phyloP scores from a whole-genome alignment of 345 rosid species.

The Linum tenue region DNA sequence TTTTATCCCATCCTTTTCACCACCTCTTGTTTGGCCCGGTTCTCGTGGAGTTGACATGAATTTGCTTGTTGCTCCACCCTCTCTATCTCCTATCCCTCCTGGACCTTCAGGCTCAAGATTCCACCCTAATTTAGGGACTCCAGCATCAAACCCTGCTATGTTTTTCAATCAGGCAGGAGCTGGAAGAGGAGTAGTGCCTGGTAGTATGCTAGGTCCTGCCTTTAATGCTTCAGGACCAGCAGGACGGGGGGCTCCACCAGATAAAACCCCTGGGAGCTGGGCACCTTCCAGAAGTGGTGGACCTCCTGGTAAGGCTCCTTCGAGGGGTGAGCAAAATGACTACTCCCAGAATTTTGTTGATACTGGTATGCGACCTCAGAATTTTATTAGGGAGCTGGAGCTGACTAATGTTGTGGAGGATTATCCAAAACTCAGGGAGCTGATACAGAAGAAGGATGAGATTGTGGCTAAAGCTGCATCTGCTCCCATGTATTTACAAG shows the following conservation, averaged over 20 bases:
- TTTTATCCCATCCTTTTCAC: slow-evolving; percentile 62
- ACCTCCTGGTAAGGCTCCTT: slow-evolving; percentile 86
- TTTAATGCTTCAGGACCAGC: slow-evolving; percentile 56
- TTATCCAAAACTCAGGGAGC: slow-evolving; percentile 96
- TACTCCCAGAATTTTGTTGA: slow-evolving; percentile 99
- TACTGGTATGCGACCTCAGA: slow-evolving; percentile 97
- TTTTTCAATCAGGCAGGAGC: slow-evolving; percentile 72
- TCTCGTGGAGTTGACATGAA: slow-evolving; percentile 86
- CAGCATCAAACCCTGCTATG: slow-evolving; percentile 54
- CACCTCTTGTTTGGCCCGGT: slow-evolving; percentile 85
- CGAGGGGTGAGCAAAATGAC: slow-evolving; percentile 98
- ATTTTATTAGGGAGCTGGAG: slow-evolving; percentile 93
- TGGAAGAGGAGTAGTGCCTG: slow-evolving; percentile 66
- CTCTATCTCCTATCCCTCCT: slow-evolving; percentile 72
- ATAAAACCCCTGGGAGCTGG: slow-evolving; percentile 71
- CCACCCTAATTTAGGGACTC: slow-evolving; percentile 56
- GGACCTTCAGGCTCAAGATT: slow-evolving; percentile 78
- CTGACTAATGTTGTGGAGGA: slow-evolving; percentile 96
- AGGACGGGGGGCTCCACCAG: slow-evolving; percentile 62
- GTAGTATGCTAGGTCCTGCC: slow-evolving; percentile 44
- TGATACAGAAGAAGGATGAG: slow-evolving; percentile 98
- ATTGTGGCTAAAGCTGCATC: slow-evolving; percentile 85
- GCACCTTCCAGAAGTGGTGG: slow-evolving; percentile 43
- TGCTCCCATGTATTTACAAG: slow-evolving; percentile 83
- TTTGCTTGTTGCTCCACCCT: slow-evolving; percentile 76